These are phyloP conservation scores for thale cress (Arabidopsis thaliana) DNA, from an alignment of 345 rosid genomes.

Conservation along the genomic window TAIR10.1 NC_003074.8:1118501-1119000, in stretches of 20 bases:
- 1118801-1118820: conserved; percentile 92
- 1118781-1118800: conserved; percentile 29
- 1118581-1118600: conserved; percentile 27
- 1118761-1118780: background rate
- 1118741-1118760: background rate
- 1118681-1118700: conserved; percentile 82
- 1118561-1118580: conserved; percentile 47
- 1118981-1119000: conserved; percentile 83
- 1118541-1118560: conserved; percentile 49
- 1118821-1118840: conserved; percentile 93
- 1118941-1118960: conserved; percentile 75
- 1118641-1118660: conserved; percentile 96
- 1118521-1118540: conserved; percentile 89
- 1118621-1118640: conserved; percentile 96
- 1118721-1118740: conserved; percentile 10
- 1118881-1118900: conserved; percentile 94
- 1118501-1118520: conserved; percentile 89
- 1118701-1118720: conserved; percentile 24
- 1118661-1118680: conserved; percentile 87
- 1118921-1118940: conserved; percentile 94
- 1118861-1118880: conserved; percentile 99
- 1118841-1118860: conserved; percentile 98
- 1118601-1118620: conserved; percentile 31
- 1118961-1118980: conserved; percentile 74
- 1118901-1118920: conserved; percentile 94